Evolutionary conservation across 106 monocot genomes (phyloP).

Genomic region (Vanilla planifolia): DNA sequence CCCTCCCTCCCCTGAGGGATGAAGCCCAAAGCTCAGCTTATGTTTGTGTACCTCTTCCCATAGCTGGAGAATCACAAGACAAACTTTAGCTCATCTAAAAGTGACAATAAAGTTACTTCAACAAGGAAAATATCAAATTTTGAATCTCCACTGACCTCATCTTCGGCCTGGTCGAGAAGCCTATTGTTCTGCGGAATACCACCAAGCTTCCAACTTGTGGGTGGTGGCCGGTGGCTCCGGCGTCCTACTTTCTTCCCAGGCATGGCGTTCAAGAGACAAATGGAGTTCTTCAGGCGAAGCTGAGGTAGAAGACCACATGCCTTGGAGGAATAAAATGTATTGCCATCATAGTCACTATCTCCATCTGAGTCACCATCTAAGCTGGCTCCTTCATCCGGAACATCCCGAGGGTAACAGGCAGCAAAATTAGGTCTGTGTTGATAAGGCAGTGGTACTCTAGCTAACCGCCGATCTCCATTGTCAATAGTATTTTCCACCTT

Average conservation of each 20-base stretch:
- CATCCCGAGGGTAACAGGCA: conserved; percentile 5
- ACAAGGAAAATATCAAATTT: background rate
- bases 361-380: conserved; percentile 22
- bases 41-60: conserved; percentile 72
- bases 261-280: conserved; percentile 44
- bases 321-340: conserved; percentile 23
- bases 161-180: conserved; percentile 9
- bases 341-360: conserved; percentile 16
- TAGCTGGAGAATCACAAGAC: conserved; percentile 25
- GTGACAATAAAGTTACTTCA: background rate
- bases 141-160: conserved; percentile 45
- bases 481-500: background rate
- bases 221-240: background rate
- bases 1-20: conserved; percentile 20
- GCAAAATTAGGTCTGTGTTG: conserved; percentile 16
- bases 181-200: background rate
- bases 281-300: conserved; percentile 38
- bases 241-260: conserved; percentile 28
- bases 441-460: conserved; percentile 14
- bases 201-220: conserved; percentile 2
- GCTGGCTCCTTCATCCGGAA: background rate
- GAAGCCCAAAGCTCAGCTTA: conserved; percentile 27
- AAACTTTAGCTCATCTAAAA: too few species aligned
- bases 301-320: conserved; percentile 55
- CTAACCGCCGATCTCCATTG: conserved; percentile 9